These are phyloP conservation scores for Microdochium paspali DNA, from an alignment of 2,329 filamentous ascomycete species.

Conservation along the genomic window DNA sequence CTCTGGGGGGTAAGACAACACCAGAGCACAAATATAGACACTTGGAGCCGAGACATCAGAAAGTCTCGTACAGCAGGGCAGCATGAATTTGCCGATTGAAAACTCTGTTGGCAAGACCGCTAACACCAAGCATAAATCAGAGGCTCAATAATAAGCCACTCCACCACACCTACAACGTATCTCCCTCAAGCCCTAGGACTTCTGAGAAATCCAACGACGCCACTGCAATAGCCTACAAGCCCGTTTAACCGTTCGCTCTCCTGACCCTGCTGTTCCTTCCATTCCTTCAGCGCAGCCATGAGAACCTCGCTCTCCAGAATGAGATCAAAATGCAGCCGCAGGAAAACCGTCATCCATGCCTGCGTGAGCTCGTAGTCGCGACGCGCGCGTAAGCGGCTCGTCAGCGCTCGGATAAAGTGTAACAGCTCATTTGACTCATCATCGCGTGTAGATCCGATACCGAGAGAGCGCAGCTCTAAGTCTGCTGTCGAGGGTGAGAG, in stretches of 20 bases:
- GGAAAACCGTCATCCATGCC: constrained; percentile 94
- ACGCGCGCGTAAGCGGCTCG: constrained; percentile 54
- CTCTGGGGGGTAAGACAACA: too few species aligned
- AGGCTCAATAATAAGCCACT: neutral
- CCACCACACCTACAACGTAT: neutral
- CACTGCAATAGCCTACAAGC: constrained; percentile 78
- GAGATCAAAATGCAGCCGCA: constrained; percentile 63
- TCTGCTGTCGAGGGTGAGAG: constrained; percentile 81
- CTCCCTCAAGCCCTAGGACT: constrained; percentile 39
- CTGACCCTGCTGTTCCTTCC: constrained; percentile 62
- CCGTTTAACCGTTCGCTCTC: constrained; percentile 64
- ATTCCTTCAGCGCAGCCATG: constrained; percentile 51
- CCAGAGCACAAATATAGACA: too few species aligned
- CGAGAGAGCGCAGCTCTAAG: constrained; percentile 78
- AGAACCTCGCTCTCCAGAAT: constrained; percentile 42
- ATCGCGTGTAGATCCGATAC: constrained; percentile 29
- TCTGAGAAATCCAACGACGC: constrained; percentile 75
- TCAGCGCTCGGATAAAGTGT: constrained; percentile 75
- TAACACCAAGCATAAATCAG: too few species aligned
- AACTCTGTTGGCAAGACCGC: too few species aligned
- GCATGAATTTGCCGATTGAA: too few species aligned
- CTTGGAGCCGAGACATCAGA: too few species aligned
- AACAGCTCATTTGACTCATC: constrained; percentile 59
- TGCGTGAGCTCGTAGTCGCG: constrained; percentile 90
- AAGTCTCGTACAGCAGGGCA: too few species aligned